A percentile compares a stretch with the other conserved stretches of the same genome.
Evolutionary conservation across 2,329 filamentous ascomycete species (phyloP).

Genomic region (Madurella fahalii): DNA sequence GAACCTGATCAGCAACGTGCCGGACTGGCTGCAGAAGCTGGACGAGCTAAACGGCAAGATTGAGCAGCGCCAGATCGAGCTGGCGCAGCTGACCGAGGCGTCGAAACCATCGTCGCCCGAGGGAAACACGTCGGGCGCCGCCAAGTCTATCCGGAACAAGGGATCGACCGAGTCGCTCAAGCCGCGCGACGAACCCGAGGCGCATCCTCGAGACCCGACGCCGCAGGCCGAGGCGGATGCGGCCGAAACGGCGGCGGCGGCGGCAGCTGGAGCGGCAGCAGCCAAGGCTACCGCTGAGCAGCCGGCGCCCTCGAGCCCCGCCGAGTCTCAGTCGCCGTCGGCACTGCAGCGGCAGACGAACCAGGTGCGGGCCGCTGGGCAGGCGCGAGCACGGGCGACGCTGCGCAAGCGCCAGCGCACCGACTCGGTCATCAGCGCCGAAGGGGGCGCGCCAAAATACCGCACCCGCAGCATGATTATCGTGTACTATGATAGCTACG

Average conservation of each 20-base stretch:
- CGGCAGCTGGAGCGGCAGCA: slow-evolving; percentile 16
- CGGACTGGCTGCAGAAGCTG: slow-evolving; percentile 56
- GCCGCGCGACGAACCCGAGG: slow-evolving; percentile 42
- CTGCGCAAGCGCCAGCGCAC: slow-evolving; percentile 49
- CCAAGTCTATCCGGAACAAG: slow-evolving; percentile 45
- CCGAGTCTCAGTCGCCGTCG: slow-evolving; percentile 34
- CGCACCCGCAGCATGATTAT: slow-evolving; percentile 72
- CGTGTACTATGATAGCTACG: slow-evolving; percentile 87
- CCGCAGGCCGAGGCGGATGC: slow-evolving; percentile 11
- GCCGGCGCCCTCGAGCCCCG: slow-evolving; percentile 32
- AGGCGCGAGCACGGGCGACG: slow-evolving; percentile 44
- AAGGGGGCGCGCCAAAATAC: slow-evolving; percentile 50
- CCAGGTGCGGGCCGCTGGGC: slow-evolving; percentile 44
- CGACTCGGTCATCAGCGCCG: slow-evolving; percentile 49
- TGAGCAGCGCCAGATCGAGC: slow-evolving; percentile 56
- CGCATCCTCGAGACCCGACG: slow-evolving; percentile 22
- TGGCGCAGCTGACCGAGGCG: slow-evolving; percentile 40
- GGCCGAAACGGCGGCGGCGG: slow-evolving; percentile 14
- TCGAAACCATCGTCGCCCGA: slow-evolving; percentile 6
- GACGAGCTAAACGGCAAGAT: slow-evolving; percentile 60
- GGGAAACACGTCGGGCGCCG: slow-evolving; percentile 20
- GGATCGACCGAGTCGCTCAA: slow-evolving; percentile 53
- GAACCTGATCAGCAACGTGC: slow-evolving; percentile 52
- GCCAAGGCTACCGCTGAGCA: slow-evolving; percentile 20
- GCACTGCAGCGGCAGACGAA: slow-evolving; percentile 39